Percentiles rank a stretch among this genome's conserved stretches.
Evolutionary conservation across 2,329 filamentous ascomycete species (phyloP).

Genomic region (Colletotrichum lupini): DNA sequence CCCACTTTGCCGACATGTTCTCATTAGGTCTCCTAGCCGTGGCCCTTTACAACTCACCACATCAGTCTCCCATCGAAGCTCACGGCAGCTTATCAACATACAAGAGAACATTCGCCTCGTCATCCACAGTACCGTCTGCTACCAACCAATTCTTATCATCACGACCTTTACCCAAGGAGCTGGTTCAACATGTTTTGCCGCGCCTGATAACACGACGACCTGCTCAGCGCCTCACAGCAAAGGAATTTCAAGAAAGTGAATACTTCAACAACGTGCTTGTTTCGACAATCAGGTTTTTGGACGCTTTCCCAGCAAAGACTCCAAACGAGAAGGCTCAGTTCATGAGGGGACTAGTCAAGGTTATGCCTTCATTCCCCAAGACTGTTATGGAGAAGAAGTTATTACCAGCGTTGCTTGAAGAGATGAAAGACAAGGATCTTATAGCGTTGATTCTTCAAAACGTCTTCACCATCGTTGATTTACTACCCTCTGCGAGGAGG

Average conservation of each 20-base stretch:
- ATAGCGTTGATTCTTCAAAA: slow-evolving; percentile 89
- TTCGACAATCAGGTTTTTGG: slow-evolving; percentile 94
- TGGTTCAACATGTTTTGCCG: slow-evolving; percentile 81
- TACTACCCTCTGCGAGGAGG: slow-evolving; percentile 80
- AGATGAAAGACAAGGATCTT: slow-evolving; percentile 91
- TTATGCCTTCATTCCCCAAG: slow-evolving; percentile 91
- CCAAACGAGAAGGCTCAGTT: slow-evolving; percentile 91
- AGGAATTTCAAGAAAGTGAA: slow-evolving; percentile 92
- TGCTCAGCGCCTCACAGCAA: slow-evolving; percentile 86
- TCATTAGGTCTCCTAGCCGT: slow-evolving; percentile 90
- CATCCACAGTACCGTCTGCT: slow-evolving; percentile 80
- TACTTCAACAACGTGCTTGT: slow-evolving; percentile 98
- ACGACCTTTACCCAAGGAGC: slow-evolving; percentile 81
- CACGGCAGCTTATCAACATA: slow-evolving; percentile 86
- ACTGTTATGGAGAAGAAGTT: slow-evolving; percentile 96
- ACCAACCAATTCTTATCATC: slow-evolving; percentile 88
- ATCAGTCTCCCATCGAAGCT: slow-evolving; percentile 85
- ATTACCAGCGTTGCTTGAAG: slow-evolving; percentile 87
- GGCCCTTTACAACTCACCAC: slow-evolving; percentile 94
- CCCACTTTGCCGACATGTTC: slow-evolving; percentile 89
- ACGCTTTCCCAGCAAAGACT: slow-evolving; percentile 91
- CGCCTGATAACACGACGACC: slow-evolving; percentile 88
- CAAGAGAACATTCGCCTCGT: slow-evolving; percentile 83
- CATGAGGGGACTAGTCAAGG: slow-evolving; percentile 86
- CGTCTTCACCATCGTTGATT: slow-evolving; percentile 87